phyloP scores from a whole-genome alignment of 176 grass and related monocot species.

The Hordeum vulgare region DNA sequence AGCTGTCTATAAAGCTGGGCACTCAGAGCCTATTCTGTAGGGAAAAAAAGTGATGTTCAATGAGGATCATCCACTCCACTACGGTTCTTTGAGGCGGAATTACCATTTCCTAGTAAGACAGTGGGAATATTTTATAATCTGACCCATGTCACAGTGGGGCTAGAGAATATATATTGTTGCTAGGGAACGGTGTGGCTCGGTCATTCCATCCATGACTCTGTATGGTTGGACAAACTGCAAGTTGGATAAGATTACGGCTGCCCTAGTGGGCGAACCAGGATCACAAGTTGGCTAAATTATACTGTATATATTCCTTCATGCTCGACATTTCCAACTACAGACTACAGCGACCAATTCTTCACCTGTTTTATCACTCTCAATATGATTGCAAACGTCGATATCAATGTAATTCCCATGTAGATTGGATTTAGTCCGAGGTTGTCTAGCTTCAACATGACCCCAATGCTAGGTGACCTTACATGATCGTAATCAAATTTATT shows the following conservation, averaged over 20 bases:
- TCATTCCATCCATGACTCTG: no score
- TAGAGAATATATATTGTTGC: no score
- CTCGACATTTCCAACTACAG: background rate
- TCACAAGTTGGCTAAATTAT: background rate
- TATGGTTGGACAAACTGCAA: background rate
- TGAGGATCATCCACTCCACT: background rate
- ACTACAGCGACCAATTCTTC: background rate
- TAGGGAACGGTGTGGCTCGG: no score
- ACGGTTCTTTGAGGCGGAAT: background rate
- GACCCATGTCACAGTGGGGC: background rate
- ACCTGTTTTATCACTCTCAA: background rate
- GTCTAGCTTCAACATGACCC: background rate
- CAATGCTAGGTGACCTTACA: background rate
- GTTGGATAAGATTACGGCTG: background rate
- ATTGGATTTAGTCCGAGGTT: background rate
- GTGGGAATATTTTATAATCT: background rate
- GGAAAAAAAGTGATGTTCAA: no score
- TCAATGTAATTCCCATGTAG: background rate
- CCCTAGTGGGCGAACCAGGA: background rate
- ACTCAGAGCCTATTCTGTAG: no score
- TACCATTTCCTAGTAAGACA: background rate
- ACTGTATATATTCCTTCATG: background rate
- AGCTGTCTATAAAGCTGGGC: no score
- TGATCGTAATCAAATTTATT: background rate
- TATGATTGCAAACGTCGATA: background rate